Evolutionary conservation across 202 grass and related monocot species (phyloP).

Genomic region (Panicum hallii): DNA sequence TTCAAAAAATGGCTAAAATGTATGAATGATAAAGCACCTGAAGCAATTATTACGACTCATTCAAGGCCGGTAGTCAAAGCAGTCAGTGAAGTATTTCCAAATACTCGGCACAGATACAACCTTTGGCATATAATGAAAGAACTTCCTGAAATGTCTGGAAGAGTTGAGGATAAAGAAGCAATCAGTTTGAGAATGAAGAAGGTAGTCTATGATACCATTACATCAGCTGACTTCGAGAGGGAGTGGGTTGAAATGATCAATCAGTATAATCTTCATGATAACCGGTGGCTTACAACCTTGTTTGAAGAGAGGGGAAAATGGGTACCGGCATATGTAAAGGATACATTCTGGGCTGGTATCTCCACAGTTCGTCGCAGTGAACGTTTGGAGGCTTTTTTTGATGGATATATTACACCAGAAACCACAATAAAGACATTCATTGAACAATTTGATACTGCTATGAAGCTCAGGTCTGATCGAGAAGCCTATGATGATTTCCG

Average conservation of each 20-base stretch:
- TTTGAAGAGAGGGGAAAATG: constrained; percentile 78
- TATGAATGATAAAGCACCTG: constrained; percentile 80
- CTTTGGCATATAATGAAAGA: constrained; percentile 96
- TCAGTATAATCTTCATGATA: constrained; percentile 75
- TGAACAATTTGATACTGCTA: constrained; percentile 91
- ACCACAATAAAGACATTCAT: constrained; percentile 88
- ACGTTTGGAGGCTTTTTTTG: constrained; percentile 75
- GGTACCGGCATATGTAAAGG: constrained; percentile 92
- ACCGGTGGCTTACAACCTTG: constrained; percentile 74
- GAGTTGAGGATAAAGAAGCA: constrained; percentile 77
- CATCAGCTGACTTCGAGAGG: constrained; percentile 75
- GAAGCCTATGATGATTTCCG: constrained; percentile 96
- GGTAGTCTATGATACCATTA: constrained; percentile 81
- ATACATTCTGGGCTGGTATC: constrained; percentile 93
- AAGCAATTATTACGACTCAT: constrained; percentile 86
- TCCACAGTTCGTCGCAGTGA: constrained; percentile 79
- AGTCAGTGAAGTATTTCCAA: constrained; percentile 64
- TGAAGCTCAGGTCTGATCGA: constrained; percentile 80
- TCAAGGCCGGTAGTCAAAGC: constrained; percentile 65
- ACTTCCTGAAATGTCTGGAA: constrained; percentile 85
- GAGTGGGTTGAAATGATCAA: constrained; percentile 87
- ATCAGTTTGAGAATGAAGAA: constrained; percentile 83
- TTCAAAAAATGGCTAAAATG: constrained; percentile 91
- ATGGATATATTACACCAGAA: constrained; percentile 79
- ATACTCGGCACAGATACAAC: constrained; percentile 73